Evolutionary conservation across 2,329 filamentous ascomycete genomes (phyloP).

Genomic region (Phialemoniopsis sp.): DNA sequence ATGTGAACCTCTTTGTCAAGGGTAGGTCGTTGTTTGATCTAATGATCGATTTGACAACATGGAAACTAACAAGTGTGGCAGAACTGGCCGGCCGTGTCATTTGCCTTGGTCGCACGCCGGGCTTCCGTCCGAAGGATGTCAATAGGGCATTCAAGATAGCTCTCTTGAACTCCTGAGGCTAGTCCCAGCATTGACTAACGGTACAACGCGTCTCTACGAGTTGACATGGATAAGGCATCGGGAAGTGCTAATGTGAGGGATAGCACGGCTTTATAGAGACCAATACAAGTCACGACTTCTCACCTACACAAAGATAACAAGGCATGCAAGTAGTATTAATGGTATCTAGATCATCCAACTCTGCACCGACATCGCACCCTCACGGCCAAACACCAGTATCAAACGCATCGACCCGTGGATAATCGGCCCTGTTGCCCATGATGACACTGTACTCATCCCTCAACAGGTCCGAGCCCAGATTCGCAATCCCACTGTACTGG

Average conservation of each 20-base stretch:
- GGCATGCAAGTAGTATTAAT: too few relatives aligned
- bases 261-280: too few relatives aligned
- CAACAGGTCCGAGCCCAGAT: slow-evolving; percentile 22
- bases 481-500: slow-evolving; percentile 15
- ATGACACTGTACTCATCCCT: slow-evolving; percentile 23
- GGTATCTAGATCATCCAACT: too few relatives aligned
- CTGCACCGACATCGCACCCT: too few relatives aligned
- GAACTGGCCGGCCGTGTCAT: slow-evolving; percentile 19
- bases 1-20: slow-evolving; percentile 18
- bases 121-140: slow-evolving; percentile 20
- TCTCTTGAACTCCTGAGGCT: too few relatives aligned
- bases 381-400: slow-evolving; percentile 22
- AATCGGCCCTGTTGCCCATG: slow-evolving; percentile 23
- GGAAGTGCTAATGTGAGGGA: too few relatives aligned
- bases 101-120: slow-evolving; percentile 24
- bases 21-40: slow-evolving; percentile 10
- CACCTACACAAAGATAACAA: too few relatives aligned
- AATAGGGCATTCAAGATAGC: slow-evolving; percentile 12
- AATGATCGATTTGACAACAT: neutral
- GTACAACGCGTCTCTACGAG: too few relatives aligned
- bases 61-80: slow-evolving; percentile 4
- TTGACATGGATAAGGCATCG: too few relatives aligned
- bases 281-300: too few relatives aligned
- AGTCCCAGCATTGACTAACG: too few relatives aligned
- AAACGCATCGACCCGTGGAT: slow-evolving; percentile 22